Evolutionary conservation across 31 red algal species (phyloP).

Genomic region (Pterothamnion heteromorphum): DNA sequence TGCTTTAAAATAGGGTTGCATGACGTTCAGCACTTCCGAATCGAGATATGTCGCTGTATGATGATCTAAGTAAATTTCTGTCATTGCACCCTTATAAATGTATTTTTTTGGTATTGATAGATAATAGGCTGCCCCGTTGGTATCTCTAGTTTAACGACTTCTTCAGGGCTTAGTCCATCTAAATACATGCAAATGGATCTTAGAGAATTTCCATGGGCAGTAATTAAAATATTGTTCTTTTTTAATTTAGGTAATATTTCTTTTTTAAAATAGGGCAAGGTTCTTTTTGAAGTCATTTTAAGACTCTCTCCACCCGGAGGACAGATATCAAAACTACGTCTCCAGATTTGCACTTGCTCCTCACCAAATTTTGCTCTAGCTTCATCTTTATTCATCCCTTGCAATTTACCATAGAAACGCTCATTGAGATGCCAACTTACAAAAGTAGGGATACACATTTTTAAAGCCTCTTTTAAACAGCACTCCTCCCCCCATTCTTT

Average conservation of each 20-base stretch:
- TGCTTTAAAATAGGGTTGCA: too few relatives aligned
- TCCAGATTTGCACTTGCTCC: conserved; percentile 47
- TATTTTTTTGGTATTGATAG: conserved; percentile 11
- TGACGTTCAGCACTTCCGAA: too few relatives aligned
- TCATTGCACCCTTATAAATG: too few relatives aligned
- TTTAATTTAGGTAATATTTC: conserved; percentile 26
- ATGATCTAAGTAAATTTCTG: too few relatives aligned
- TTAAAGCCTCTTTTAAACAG: background rate
- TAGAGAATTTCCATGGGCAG: conserved; percentile 50
- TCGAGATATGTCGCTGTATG: too few relatives aligned
- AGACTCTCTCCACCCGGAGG: conserved; percentile 5
- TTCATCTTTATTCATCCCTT: conserved; percentile 49
- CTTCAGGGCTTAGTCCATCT: conserved; percentile 2
- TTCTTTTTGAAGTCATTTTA: conserved; percentile 14
- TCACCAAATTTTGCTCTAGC: conserved; percentile 36
- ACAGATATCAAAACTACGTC: conserved; percentile 34
- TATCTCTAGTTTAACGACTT: conserved; percentile 32
- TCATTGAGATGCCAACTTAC: conserved; percentile 37
- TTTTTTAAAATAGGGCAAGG: conserved; percentile 40
- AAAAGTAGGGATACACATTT: conserved; percentile 19
- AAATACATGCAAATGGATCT: conserved; percentile 40
- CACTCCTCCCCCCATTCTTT: too few relatives aligned
- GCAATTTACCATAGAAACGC: conserved; percentile 38
- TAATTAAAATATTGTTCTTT: conserved; percentile 19
- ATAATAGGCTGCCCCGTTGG: conserved; percentile 38